These are phyloP conservation scores for Westerdykella aurantiaca DNA, from an alignment of 2,329 filamentous ascomycete genomes.

Conservation along the genomic window DNA sequence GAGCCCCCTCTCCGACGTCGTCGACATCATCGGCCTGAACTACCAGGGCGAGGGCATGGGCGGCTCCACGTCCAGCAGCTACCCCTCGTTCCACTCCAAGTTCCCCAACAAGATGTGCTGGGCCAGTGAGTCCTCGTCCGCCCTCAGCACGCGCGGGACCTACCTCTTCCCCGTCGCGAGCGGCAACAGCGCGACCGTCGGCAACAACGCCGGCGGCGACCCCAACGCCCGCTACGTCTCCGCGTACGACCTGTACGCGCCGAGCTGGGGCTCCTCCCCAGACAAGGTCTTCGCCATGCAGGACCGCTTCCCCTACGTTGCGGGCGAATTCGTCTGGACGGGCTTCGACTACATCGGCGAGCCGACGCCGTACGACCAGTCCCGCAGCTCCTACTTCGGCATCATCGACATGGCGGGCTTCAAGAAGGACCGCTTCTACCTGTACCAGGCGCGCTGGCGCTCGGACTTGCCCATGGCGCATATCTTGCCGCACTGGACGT, in stretches of 20 bases:
- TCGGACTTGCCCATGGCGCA: slow-evolving; percentile 46
- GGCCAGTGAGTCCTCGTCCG: slow-evolving; percentile 33
- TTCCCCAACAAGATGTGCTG: slow-evolving; percentile 45
- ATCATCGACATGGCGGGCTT: slow-evolving; percentile 55
- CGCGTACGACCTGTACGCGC: slow-evolving; percentile 49
- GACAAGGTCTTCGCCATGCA: slow-evolving; percentile 51
- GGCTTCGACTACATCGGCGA: slow-evolving; percentile 50
- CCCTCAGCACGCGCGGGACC: slow-evolving; percentile 47
- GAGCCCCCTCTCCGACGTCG: slow-evolving; percentile 35
- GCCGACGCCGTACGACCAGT: slow-evolving; percentile 45
- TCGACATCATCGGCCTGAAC: slow-evolving; percentile 51
- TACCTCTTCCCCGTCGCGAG: slow-evolving; percentile 50
- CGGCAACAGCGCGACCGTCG: slow-evolving; percentile 36
- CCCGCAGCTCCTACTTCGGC: slow-evolving; percentile 51
- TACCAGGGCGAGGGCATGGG: slow-evolving; percentile 51
- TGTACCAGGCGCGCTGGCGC: slow-evolving; percentile 53
- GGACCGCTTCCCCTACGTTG: slow-evolving; percentile 46
- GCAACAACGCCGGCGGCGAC: slow-evolving; percentile 34
- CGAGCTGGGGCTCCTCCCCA: slow-evolving; percentile 44
- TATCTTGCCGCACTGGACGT: slow-evolving; percentile 54
- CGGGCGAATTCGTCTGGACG: slow-evolving; percentile 52
- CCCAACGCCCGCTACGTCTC: slow-evolving; percentile 37
- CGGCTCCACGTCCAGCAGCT: slow-evolving; percentile 37
- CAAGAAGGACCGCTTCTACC: slow-evolving; percentile 51
- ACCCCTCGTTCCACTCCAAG: slow-evolving; percentile 40